phyloP scores from a whole-genome alignment of 495 filamentous ascomycete species.

The Aeminium ludgeri region DNA sequence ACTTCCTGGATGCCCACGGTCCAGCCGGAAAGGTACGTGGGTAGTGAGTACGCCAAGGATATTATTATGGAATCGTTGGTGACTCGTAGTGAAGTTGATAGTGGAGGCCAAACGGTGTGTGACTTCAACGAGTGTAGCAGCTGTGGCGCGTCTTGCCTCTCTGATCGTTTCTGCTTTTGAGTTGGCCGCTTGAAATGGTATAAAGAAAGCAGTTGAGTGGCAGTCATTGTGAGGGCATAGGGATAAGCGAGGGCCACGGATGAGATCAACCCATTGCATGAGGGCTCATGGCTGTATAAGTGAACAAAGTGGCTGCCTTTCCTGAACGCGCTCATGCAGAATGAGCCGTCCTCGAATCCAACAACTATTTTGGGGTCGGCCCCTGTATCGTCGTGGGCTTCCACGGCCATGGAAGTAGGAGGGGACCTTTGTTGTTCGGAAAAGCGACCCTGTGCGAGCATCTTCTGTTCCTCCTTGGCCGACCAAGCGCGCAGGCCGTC shows the following conservation, averaged over 20 bases:
- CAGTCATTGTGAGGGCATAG: slow-evolving; percentile 63
- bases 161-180: neutral
- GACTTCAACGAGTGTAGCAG: slow-evolving; percentile 70
- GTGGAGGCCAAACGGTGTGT: slow-evolving; percentile 59
- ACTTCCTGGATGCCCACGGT: slow-evolving; percentile 82
- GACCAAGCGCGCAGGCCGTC: slow-evolving; percentile 66
- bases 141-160: slow-evolving; percentile 28
- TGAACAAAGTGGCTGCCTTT: slow-evolving; percentile 28
- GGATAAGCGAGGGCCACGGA: slow-evolving; percentile 59
- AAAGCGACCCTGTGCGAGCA: slow-evolving; percentile 33
- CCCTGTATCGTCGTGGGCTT: slow-evolving; percentile 19
- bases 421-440: slow-evolving; percentile 18
- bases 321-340: slow-evolving; percentile 49
- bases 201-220: slow-evolving; percentile 52
- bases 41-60: slow-evolving; percentile 71
- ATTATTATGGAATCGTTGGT: slow-evolving; percentile 45
- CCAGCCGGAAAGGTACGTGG: slow-evolving; percentile 56
- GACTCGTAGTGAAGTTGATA: slow-evolving; percentile 59
- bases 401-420: slow-evolving; percentile 55
- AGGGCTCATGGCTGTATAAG: slow-evolving; percentile 38
- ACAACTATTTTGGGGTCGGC: slow-evolving; percentile 37
- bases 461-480: slow-evolving; percentile 37
- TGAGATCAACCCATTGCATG: slow-evolving; percentile 47
- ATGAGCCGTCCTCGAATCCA: slow-evolving; percentile 63
- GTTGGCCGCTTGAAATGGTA: slow-evolving; percentile 38